These are phyloP conservation scores for Candida hungchunana DNA, from an alignment of 805 yeast species.

Conservation along the genomic window DNA sequence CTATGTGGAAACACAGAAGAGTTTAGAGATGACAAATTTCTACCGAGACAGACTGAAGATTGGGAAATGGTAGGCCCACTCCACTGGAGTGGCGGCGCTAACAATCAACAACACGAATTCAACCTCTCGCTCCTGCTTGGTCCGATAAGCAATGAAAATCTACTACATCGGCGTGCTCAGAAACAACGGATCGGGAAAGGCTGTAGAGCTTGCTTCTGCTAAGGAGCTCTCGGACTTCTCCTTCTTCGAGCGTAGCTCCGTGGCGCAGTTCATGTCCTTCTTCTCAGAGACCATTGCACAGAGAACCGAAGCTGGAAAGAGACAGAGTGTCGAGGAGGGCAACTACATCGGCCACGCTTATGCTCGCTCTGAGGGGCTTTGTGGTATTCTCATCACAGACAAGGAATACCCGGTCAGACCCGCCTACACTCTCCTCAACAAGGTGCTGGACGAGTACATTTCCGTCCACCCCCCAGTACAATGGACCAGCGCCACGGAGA, in stretches of 20 bases:
- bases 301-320: conserved; percentile 83
- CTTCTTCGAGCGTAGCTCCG: conserved; percentile 80
- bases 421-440: conserved; percentile 89
- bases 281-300: conserved; percentile 87
- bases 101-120: no score
- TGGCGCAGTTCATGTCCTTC: conserved; percentile 91
- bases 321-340: conserved; percentile 89
- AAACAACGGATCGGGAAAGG: conserved; percentile 50
- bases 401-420: conserved; percentile 96
- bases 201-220: conserved; percentile 74
- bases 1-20: not conserved
- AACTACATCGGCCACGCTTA: conserved; percentile 89
- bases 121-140: no score
- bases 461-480: conserved; percentile 71
- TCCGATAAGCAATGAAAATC: conserved; percentile 93
- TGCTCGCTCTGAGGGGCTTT: conserved; percentile 83
- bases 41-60: not conserved
- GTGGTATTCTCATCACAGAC: conserved; percentile 90
- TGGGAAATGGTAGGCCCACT: no score
- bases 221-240: conserved; percentile 83
- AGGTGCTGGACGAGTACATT: conserved; percentile 84
- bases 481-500: conserved; percentile 55
- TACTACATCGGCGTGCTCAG: conserved; percentile 86
- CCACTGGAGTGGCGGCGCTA: no score
- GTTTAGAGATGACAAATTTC: conserved; percentile 12